Base-by-base conservation (phyloP, 2,329 filamentous ascomycete species). In the Diaporthe velutina region DNA sequence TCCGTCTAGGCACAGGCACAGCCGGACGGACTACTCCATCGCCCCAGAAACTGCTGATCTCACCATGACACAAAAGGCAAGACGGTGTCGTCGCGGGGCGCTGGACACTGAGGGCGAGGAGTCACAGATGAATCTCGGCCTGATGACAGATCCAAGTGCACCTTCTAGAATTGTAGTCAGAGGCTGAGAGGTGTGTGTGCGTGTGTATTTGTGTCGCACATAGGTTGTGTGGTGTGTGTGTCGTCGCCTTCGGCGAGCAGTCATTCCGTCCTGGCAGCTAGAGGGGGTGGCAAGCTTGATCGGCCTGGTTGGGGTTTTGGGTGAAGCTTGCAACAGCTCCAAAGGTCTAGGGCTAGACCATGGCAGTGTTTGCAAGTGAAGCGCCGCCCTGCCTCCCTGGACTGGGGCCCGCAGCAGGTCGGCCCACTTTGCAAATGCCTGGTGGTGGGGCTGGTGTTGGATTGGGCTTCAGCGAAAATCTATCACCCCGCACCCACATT, bases 401-500 rank as follows among this genome's bases (percentile, higher is more conserved):
- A 33, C 13, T 17, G 28, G 55, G 71, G 8, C 74, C 71, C 55
- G 55, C 55, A 12, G 52, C 66, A 50, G 25, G 70, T 28, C 74
- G 70, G 54, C 70, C 74, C 74, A 70, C 74, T 75, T 67, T 67
- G 74, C 74, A 75, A 68, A 73, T 52, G 64, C 45, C 61, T 54
- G 58, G 40, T 72, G 54, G 66, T 66, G 66, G 64, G 64, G 71
- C 74, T 45, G 54, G 74, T 48, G 52, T 75, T 75, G 70, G 74
- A 74, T 74, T 74, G 67, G 64, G 64, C 64, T 54, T 54, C 45
- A 68, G 64, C 64, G 54, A 72, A 73, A 73, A 70, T 73, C 74
- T 75, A 52, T 68, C 64, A 70, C 73, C 73, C 73, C 73, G 66
- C 73, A 71, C 73, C 73, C 57, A 73, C 73, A 73, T 66, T 76